Conservation (phyloP, 2,329 filamentous ascomycete genomes). For the Pyrenochaeta sp. region DNA sequence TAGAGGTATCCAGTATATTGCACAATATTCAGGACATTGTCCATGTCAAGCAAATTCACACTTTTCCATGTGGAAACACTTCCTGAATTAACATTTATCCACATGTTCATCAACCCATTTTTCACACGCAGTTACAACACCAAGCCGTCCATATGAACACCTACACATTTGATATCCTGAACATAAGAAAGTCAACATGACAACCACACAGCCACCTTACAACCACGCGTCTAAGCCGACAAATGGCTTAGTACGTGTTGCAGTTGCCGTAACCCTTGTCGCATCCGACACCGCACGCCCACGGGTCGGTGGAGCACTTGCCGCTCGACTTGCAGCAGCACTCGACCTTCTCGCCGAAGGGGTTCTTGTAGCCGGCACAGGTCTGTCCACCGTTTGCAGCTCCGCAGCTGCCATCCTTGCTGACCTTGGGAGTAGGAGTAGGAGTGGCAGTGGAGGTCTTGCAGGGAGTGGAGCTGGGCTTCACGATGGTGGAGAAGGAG, state of each 20-base stretch:
- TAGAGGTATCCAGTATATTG: not conserved
- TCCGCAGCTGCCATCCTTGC: conserved; percentile 38
- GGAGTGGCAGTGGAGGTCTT: conserved; percentile 20
- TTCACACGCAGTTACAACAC: conserved; percentile 3
- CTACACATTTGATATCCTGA: not conserved
- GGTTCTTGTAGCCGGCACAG: conserved; percentile 35
- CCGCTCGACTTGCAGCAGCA: conserved; percentile 38
- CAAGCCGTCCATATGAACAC: not conserved
- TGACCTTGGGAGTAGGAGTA: conserved; percentile 25
- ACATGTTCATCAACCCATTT: conserved; percentile 3
- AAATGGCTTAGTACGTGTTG: conserved; percentile 24
- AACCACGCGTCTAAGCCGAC: not conserved
- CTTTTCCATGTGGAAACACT: conserved; percentile 3
- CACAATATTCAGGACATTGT: not conserved
- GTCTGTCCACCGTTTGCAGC: conserved; percentile 29
- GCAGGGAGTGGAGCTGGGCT: conserved; percentile 24
- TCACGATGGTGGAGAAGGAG: conserved; percentile 12
- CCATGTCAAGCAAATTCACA: not conserved
- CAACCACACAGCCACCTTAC: not conserved
- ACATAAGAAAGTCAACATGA: not conserved
- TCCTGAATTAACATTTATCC: conserved; percentile 7
- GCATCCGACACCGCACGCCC: conserved; percentile 37
- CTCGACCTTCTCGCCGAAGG: conserved; percentile 24
- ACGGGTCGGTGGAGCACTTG: conserved; percentile 29
- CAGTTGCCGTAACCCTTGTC: conserved; percentile 41